phyloP scores from a whole-genome alignment of 768 basidiomycete genomes.

The Strobilomyces confusus region DNA sequence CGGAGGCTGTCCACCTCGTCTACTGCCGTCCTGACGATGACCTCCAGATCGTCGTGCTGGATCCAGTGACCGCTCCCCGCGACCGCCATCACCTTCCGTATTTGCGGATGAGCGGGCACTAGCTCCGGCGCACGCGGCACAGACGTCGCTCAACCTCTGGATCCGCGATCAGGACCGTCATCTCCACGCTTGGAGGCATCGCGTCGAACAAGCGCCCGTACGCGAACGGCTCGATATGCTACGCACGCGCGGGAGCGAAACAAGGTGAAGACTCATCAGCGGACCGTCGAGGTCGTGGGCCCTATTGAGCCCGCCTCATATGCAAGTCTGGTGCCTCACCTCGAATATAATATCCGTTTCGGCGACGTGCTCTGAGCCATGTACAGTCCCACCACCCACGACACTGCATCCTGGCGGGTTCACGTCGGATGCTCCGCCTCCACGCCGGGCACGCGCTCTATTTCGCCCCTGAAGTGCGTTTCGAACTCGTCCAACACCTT shows the following conservation, averaged over 20 bases:
- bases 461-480: background rate
- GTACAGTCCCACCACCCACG: conserved; percentile 9
- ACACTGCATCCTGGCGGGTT: conserved; percentile 12
- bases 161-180: conserved; percentile 16
- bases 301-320: too few species aligned
- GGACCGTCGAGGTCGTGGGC: too few species aligned
- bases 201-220: conserved; percentile 6
- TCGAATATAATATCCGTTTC: background rate
- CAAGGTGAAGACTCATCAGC: too few species aligned
- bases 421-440: conserved; percentile 13
- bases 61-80: conserved; percentile 16
- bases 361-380: conserved; percentile 3
- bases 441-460: conserved; percentile 1
- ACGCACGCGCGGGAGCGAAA: background rate
- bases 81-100: background rate
- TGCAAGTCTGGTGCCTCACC: background rate
- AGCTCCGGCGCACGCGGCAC: conserved; percentile 4
- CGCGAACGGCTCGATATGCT: conserved; percentile 17
- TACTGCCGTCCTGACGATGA: conserved; percentile 4
- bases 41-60: conserved; percentile 8
- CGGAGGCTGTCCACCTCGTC: conserved; percentile 9
- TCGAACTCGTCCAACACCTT: background rate
- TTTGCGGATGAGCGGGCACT: background rate
- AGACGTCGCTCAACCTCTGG: background rate
- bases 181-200: conserved; percentile 3